Base-by-base conservation (phyloP, 176 grass and related monocot species). In the Ensete glaucum region DNA sequence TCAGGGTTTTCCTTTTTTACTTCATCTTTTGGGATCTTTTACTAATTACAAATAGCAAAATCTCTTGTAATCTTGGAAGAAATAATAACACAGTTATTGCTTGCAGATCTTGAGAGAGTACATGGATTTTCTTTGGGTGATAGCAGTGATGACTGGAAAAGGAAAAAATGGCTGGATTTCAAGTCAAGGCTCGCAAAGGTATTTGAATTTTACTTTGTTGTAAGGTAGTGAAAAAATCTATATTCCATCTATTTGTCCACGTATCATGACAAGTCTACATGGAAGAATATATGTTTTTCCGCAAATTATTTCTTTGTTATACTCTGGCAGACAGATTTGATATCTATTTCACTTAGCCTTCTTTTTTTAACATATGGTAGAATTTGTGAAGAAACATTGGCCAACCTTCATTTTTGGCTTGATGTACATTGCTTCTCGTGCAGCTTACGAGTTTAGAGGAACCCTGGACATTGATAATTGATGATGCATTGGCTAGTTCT, bases 61-160 rank as follows among this genome's bases (percentile, higher is more conserved):
- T 48, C 8, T 69, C 27, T 69, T 50, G 13, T 11, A 17, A 34
- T 69, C 14, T 69, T 50, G 14, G 9, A 16, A 60, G 20, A 19
- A 19, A 19, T 15, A 15, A 62, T n/a, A 62, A 62, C 2, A 19
- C 20, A n/a, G 17, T 15, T 74, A 29, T n/a, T 58, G 25, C 24
- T 54, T 85, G 26, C 88, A 98, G 94, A 83, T 76, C 77, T 98
- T 78, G 88, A 91, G 80, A 87, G 88, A 81, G 71, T 98, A 74
- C 85, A 93, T 84, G 84, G 88, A 85, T 98, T 98, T 79, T 81
- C 81, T n/a, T 82, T 98, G 59, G 94, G 94, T 75, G 94, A 93
- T 85, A 91, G 94, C 74, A 89, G 86, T 24, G 19, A 82, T 22
- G 90, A 93, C 54, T 98, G 90, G 90, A 84, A 91, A 82, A 93